Evolutionary conservation across 805 yeast genomes (phyloP), one percentile per base, ranked within the genome.

Genomic region (Zygoascus bituminiphila): DNA sequence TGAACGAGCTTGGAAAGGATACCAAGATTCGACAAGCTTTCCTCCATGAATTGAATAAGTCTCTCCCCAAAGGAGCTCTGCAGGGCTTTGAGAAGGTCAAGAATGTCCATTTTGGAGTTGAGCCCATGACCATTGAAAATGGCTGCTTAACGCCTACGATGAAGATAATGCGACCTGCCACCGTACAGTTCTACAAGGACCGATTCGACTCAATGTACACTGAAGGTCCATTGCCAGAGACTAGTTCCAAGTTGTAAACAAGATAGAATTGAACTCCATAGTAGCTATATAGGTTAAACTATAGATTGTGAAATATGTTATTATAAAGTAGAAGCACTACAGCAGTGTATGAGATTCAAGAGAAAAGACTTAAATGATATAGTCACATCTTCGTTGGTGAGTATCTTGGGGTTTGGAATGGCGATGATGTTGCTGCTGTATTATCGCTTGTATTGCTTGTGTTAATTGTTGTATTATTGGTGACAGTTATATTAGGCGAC

Each of bases 91-190:
- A 82, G 61, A 77, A 75, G 54, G 51, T 82, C 25, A 79, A 77
- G 61, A 82, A 82, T 54, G 54, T 78, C 25, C 57, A 62, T 29
- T 62, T 81, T 29, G 76, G 65, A 41, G 50, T 78, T 44, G 86
- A 82, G 55, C 86, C 88, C 4, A 66, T 82, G 53, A 78, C 71
- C 33, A 66, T 79, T n/a, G 79, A 74, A 42, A 78, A 79, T 50
- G 81, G 78, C 44, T 75, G 77, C 2, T 62, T 83, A 31, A 83
- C 91, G 1, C 89, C 89, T 35, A 83, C 89, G 4, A 57, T 78
- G 54, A 78, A 78, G 62, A 63, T 78, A 46, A 77, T 77, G 61
- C 67, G 85, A 50, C 64, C 72, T 1, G 66, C 68, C 23, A 79
- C 81, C 0, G 70, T 70, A 37, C 69, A 70, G 57, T 65, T 62